Conservation (phyloP, 192 early-diverging fungal genomes). For the Funneliformis geosporum region DNA sequence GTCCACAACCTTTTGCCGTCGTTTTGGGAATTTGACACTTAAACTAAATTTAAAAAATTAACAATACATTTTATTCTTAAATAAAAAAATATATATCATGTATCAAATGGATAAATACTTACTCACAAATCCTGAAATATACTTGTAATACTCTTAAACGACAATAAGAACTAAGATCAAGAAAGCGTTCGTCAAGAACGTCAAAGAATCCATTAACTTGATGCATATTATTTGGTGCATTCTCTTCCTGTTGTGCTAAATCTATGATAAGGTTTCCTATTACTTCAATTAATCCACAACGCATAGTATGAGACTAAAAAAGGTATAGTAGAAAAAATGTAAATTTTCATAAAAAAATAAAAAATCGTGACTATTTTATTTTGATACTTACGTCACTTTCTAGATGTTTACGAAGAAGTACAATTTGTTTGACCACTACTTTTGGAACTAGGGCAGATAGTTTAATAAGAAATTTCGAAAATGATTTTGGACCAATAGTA, state of each 20-base stretch:
- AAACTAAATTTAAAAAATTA: slow-evolving; percentile 29
- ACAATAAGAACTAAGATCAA: slow-evolving; percentile 84
- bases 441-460: slow-evolving; percentile 83
- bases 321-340: neutral
- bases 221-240: slow-evolving; percentile 65
- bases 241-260: slow-evolving; percentile 66
- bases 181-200: slow-evolving; percentile 87
- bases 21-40: slow-evolving; percentile 70
- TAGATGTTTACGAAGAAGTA: slow-evolving; percentile 76
- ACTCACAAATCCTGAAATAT: slow-evolving; percentile 77
- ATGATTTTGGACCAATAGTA: slow-evolving; percentile 76
- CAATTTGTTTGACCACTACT: slow-evolving; percentile 87
- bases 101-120: slow-evolving; percentile 33
- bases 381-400: slow-evolving; percentile 77
- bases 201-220: slow-evolving; percentile 88
- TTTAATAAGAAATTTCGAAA: slow-evolving; percentile 78
- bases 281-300: slow-evolving; percentile 86
- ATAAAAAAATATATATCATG: neutral
- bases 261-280: slow-evolving; percentile 83
- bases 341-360: neutral
- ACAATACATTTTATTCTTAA: neutral
- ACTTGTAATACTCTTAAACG: slow-evolving; percentile 89
- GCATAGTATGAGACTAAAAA: slow-evolving; percentile 79
- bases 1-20: slow-evolving; percentile 66
- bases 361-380: neutral